Evolutionary conservation across 225 moss, liverwort and hornwort species (phyloP).

Genomic region (Polytrichum commune): DNA sequence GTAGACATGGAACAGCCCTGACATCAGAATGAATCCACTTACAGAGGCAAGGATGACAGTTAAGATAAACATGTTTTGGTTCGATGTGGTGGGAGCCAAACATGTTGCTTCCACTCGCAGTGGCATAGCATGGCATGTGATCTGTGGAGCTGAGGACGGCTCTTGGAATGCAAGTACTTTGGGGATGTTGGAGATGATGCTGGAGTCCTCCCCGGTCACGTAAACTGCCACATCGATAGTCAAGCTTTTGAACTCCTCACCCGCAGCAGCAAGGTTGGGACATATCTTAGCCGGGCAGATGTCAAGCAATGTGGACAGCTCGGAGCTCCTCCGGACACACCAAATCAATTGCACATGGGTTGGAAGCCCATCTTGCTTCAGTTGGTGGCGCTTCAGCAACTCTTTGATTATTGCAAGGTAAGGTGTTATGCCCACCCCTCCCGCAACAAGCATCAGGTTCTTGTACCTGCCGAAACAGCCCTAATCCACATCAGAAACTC

Average conservation of each 20-base stretch:
- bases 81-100: conserved; percentile 19
- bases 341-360: conserved; percentile 29
- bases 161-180: background rate
- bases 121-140: background rate
- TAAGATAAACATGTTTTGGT: conserved; percentile 45
- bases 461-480: conserved; percentile 22
- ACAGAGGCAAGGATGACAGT: conserved; percentile 32
- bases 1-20: conserved; percentile 32
- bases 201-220: conserved; percentile 29
- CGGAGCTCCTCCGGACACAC: conserved; percentile 33
- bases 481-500: too few species aligned
- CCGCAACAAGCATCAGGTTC: conserved; percentile 40
- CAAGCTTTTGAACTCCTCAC: conserved; percentile 6
- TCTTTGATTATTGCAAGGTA: conserved; percentile 34
- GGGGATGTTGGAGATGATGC: too few species aligned
- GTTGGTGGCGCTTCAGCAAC: conserved; percentile 24
- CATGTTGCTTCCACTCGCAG: background rate
- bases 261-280: conserved; percentile 6
- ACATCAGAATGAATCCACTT: conserved; percentile 37
- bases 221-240: conserved; percentile 18
- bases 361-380: conserved; percentile 25
- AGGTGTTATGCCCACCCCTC: conserved; percentile 44
- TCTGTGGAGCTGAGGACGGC: background rate
- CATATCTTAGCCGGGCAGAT: conserved; percentile 20
- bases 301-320: conserved; percentile 26